Base-by-base conservation (phyloP, 805 yeast species). In the Lachancea waltii region DNA sequence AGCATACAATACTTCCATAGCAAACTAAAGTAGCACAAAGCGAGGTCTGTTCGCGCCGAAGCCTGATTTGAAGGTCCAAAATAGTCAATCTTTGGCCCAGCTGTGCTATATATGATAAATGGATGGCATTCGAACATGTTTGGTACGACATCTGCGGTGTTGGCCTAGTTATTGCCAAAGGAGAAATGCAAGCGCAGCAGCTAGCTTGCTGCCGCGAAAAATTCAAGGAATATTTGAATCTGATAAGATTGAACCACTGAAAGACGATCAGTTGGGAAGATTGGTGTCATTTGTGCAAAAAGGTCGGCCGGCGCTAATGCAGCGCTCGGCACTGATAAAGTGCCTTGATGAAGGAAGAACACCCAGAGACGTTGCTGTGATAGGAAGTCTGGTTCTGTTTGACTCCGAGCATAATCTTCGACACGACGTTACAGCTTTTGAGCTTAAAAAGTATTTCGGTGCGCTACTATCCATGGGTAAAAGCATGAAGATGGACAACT, bases 401-500 rank as follows among this genome's bases (percentile, higher is more conserved):
- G 44, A 38, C n/a, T 18, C 25, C 5, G 33, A 35, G 11, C 33
- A 41, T 14, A 27, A 40, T 17, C 17, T 37, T 31, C 29, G 42
- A 32, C 41, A 45, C 17, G 45, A 48, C 29, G 51, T 45, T 7
- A 25, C 49, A 14, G 33, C 36, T 2, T 41, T 23, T 18, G 58
- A 54, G 26, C 35, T 54, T 18, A 45, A 41, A 31, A 40, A 44
- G 19, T 53, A 48, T 36, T 23, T 54, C 15, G 37, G 43, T 21
- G 38, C 56, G 9, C 36, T 55, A 18, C 20, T 51, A 7, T 32
- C 29, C 6, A 38, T 42, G n/a, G 32, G 40, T 3, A 43, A 47
- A 19, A 33, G 40, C 9, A 14, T 33, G 13, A 36, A 35, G 6
- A 30, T 55, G 20, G 53, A 46, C 15, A 23, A 30, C 5, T 30